Evolutionary conservation across 768 basidiomycete genomes (phyloP).

Genomic region (Kwoniella dejecticola): DNA sequence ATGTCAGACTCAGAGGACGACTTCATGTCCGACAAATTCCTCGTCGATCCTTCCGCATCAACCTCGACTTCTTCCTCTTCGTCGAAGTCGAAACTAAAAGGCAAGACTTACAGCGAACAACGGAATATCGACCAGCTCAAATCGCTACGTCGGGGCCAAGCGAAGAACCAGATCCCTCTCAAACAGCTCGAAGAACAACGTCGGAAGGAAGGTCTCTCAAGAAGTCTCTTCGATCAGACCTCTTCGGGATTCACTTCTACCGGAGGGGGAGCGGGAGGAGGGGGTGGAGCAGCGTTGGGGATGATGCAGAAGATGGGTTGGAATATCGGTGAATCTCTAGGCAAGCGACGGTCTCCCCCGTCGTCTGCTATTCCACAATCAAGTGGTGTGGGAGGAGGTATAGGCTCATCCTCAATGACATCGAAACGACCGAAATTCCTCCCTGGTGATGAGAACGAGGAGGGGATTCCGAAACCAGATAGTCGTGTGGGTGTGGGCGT

Average conservation of each 20-base stretch:
- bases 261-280: too few species aligned
- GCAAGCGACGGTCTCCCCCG: slow-evolving; percentile 35
- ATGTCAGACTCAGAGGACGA: slow-evolving; percentile 55
- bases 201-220: slow-evolving; percentile 43
- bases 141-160: slow-evolving; percentile 31
- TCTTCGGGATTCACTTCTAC: too few species aligned
- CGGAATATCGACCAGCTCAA: slow-evolving; percentile 31
- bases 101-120: slow-evolving; percentile 35
- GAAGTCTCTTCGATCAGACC: slow-evolving; percentile 41
- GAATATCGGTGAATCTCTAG: slow-evolving; percentile 53
- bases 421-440: too few species aligned
- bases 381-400: slow-evolving; percentile 29
- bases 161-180: slow-evolving; percentile 33
- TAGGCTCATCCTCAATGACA: slow-evolving; percentile 22
- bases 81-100: too few species aligned
- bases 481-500: neutral
- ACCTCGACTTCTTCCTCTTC: neutral
- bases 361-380: slow-evolving; percentile 20
- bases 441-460: too few species aligned
- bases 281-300: slow-evolving; percentile 37
- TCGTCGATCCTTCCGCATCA: slow-evolving; percentile 27
- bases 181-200: slow-evolving; percentile 45
- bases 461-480: neutral
- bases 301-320: slow-evolving; percentile 57
- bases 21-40: slow-evolving; percentile 56